Evolutionary conservation across 305 asterid species (phyloP), one percentile per base, ranked within the genome.

Genomic region (Fraxinus albicans): DNA sequence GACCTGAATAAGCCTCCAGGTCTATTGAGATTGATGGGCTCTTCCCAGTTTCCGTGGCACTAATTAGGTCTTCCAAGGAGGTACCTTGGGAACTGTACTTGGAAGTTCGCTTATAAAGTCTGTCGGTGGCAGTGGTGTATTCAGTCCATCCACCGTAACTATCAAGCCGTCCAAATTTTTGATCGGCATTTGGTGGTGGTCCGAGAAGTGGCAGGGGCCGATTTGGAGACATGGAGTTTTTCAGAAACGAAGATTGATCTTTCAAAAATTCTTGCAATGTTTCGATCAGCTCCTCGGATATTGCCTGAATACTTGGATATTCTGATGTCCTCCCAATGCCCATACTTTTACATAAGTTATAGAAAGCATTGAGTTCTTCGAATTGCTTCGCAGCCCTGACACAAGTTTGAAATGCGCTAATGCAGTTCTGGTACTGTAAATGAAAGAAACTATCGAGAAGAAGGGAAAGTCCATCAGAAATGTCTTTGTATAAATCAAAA

Each of bases 381-480:
- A 85, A 93, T 83, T 91, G 97, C 86, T 92, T 94, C 4, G 89
- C 87, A 0, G 98, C 96, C 82, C 89, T 93, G 8, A 93, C 79
- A 63, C 96, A 96, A 0, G 91, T 90, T 70, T 93, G 98, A 23
- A 91, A 94, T 17, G 96, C 96, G 9, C 58, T 81, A 1, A 92
- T 91, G 6, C 96, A 91, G 79, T 89, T 89, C 35, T 91, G 98
- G 15, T 94, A 91, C 23, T 92, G 96, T 8, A 96, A 76, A 76
- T 93, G 93, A 31, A 90, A 94, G 87, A 94, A 96, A 42, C 92
- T 92, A 73, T 94, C 99, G 1, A 96, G 89, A 60, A 94, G 86
- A 58, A 88, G 85, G 3, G 94, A 81, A 3, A 96, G 97, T 36
- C 96, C 98, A 36, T 94, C 98, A 0, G 98, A 91, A 27, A 94